Base-by-base conservation (phyloP, 257 asterid genomes). In the Haberlea rhodopensis region DNA sequence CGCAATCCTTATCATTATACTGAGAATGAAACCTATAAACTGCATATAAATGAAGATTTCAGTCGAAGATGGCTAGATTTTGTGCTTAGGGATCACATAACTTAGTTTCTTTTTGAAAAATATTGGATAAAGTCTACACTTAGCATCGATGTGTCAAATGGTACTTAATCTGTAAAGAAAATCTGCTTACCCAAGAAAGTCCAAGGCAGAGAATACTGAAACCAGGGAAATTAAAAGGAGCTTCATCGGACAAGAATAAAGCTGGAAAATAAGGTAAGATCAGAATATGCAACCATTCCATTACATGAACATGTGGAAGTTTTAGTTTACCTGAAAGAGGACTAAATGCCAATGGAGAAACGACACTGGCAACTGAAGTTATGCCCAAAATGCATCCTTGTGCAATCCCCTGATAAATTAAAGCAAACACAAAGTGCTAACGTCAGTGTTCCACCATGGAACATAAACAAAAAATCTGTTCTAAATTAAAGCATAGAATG, bases 341-440 rank as follows among this genome's bases (percentile, higher is more conserved):
- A 23, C 80, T 81, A 59, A 76, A 81, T 5, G 67, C 73, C 59
- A 81, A 51, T 6, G 87, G 87, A 53, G 82, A 78, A 67, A 79
- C 76, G 23, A 79, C 72, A 6, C 71, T 65, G 26, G 87, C 84
- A 1, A 78, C 63, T 15, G 84, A 73, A 65, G 80, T 58, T 22
- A 81, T 65, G 54, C 84, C 80, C 24, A 79, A 60, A 54, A 81
- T 67, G 75, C 84, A 78, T 37, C 87, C 87, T 43, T 81, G 87
- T 51, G 82, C 87, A 21, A 76, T 76, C 40, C 87, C 87, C 84
- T 81, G 58, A 34, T 34, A 37, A 11, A 32, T 32, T 9, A 3
- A 37, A 29, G 3, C 18, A 58, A 31, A 29, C 21, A 69, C 57
- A 25, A 16, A 28, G 51, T 18, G 5, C 34, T 27, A 26, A 10